A percentile compares a stretch with the other conserved stretches of the same genome.
phyloP scores from a whole-genome alignment of 2,329 filamentous ascomycete genomes.

The Aspergillus pseudonomiae region DNA sequence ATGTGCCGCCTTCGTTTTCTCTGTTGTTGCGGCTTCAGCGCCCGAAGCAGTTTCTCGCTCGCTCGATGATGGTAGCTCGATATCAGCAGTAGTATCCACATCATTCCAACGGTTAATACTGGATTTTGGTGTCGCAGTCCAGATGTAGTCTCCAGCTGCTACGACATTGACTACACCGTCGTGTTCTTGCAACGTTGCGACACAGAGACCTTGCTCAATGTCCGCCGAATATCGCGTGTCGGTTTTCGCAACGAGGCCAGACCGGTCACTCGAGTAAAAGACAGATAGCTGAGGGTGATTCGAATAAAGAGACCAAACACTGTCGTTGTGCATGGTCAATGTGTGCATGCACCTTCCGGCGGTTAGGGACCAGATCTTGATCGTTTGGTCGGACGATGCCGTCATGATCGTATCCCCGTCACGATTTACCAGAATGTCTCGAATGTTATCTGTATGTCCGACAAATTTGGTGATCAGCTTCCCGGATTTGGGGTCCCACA shows the following conservation, averaged over 20 bases:
- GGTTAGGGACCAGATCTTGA: slow-evolving; percentile 97
- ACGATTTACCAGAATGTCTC: slow-evolving; percentile 86
- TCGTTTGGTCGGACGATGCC: slow-evolving; percentile 91
- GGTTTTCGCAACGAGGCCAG: slow-evolving; percentile 93
- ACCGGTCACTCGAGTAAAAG: slow-evolving; percentile 94
- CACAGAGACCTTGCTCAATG: slow-evolving; percentile 83
- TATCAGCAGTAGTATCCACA: slow-evolving; percentile 74
- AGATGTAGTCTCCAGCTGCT: slow-evolving; percentile 73
- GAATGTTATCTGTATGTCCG: slow-evolving; percentile 92
- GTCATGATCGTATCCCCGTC: slow-evolving; percentile 90
- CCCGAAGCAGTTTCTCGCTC: slow-evolving; percentile 53
- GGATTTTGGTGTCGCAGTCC: slow-evolving; percentile 87
- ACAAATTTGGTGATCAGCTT: slow-evolving; percentile 95
- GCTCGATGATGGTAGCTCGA: slow-evolving; percentile 53
- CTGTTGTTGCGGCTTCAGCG: slow-evolving; percentile 32
- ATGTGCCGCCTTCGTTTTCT: slow-evolving; percentile 19
- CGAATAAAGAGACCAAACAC: slow-evolving; percentile 94
- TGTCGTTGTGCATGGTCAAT: slow-evolving; percentile 97
- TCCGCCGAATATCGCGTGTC: slow-evolving; percentile 77
- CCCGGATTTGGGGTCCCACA: slow-evolving; percentile 89
- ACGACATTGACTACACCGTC: slow-evolving; percentile 66
- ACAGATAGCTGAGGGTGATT: slow-evolving; percentile 81
- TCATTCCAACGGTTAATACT: slow-evolving; percentile 92
- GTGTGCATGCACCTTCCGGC: slow-evolving; percentile 97
- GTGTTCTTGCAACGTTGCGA: slow-evolving; percentile 91